A percentile compares a stretch with the other conserved stretches of the same genome.
phyloP scores from a whole-genome alignment of 768 basidiomycete genomes.

The Coprinopsis cinerea region DNA sequence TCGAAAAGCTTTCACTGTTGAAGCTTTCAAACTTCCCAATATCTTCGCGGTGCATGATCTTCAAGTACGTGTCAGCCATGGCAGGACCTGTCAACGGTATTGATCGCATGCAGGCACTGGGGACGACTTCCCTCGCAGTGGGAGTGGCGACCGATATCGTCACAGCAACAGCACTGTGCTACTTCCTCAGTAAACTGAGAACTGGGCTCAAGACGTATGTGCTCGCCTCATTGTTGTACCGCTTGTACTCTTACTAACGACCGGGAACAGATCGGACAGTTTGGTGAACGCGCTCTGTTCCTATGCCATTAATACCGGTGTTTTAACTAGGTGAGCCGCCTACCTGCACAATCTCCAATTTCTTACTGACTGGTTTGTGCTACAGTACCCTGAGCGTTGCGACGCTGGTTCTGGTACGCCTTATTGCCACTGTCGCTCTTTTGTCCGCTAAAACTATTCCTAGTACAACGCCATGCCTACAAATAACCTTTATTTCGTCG shows the following conservation, averaged over 20 bases:
- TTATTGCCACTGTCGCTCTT: not conserved
- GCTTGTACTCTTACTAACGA: not conserved
- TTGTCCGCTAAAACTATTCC: slow-evolving; percentile 3
- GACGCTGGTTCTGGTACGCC: slow-evolving; percentile 50
- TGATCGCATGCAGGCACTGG: slow-evolving; percentile 33
- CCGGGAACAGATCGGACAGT: slow-evolving; percentile 43
- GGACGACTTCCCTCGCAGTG: slow-evolving; percentile 44
- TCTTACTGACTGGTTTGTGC: not conserved
- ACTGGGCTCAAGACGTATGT: slow-evolving; percentile 46
- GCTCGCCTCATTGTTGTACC: not conserved
- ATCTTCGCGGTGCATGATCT: slow-evolving; percentile 38
- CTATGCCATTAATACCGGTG: slow-evolving; percentile 65
- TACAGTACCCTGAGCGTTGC: slow-evolving; percentile 39
- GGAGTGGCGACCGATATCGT: slow-evolving; percentile 53
- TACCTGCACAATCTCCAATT: not conserved
- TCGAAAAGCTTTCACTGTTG: slow-evolving; percentile 36
- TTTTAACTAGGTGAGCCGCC: slow-evolving; percentile 46
- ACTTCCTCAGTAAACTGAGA: slow-evolving; percentile 51
- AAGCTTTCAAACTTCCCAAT: slow-evolving; percentile 38
- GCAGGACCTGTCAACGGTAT: not conserved
- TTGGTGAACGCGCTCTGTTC: slow-evolving; percentile 50
- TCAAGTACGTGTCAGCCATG: slow-evolving; percentile 29
- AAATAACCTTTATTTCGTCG: slow-evolving; percentile 56
- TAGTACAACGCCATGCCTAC: slow-evolving; percentile 52
- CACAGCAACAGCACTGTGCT: slow-evolving; percentile 54